phyloP scores from a whole-genome alignment of 2,329 filamentous ascomycete genomes.

The Arthrocladium fulminans region DNA sequence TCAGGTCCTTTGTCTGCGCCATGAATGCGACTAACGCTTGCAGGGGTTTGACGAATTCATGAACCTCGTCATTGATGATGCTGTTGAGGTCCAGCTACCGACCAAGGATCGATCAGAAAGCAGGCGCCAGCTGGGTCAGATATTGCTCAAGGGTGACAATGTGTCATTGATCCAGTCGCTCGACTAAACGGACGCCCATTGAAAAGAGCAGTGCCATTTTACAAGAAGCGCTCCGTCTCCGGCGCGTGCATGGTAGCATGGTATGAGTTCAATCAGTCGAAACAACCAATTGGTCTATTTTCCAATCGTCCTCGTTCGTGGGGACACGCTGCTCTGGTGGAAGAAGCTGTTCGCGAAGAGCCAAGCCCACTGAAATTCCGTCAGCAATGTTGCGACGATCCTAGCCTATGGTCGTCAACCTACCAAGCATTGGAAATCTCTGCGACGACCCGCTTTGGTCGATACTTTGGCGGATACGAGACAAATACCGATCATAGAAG shows the following conservation, averaged over 20 bases:
- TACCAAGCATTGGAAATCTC: constrained; percentile 3
- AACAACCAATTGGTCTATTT: constrained; percentile 60
- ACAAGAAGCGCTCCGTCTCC: neutral
- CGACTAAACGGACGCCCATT: constrained; percentile 24
- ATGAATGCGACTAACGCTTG: constrained; percentile 11
- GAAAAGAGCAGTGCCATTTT: constrained; percentile 9
- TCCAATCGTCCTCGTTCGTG: constrained; percentile 66
- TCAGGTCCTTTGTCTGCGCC: constrained; percentile 13
- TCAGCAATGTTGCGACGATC: constrained; percentile 20
- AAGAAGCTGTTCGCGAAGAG: constrained; percentile 78
- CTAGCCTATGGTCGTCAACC: constrained; percentile 20
- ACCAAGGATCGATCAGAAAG: constrained; percentile 75
- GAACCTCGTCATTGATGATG: constrained; percentile 95
- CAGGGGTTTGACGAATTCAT: constrained; percentile 99
- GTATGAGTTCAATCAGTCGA: constrained; percentile 9
- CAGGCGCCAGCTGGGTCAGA: constrained; percentile 76
- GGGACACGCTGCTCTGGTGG: constrained; percentile 58
- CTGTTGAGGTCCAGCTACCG: constrained; percentile 78
- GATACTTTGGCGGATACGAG: constrained; percentile 25
- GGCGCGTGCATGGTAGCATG: neutral
- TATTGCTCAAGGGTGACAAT: constrained; percentile 80
- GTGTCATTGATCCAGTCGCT: constrained; percentile 66
- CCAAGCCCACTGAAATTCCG: constrained; percentile 57
- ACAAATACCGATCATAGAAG: constrained; percentile 90
- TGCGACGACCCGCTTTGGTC: constrained; percentile 18